Evolutionary conservation across 2,329 filamentous ascomycete genomes (phyloP), one percentile per base, ranked within the genome.

Genomic region (Alternaria viburni): DNA sequence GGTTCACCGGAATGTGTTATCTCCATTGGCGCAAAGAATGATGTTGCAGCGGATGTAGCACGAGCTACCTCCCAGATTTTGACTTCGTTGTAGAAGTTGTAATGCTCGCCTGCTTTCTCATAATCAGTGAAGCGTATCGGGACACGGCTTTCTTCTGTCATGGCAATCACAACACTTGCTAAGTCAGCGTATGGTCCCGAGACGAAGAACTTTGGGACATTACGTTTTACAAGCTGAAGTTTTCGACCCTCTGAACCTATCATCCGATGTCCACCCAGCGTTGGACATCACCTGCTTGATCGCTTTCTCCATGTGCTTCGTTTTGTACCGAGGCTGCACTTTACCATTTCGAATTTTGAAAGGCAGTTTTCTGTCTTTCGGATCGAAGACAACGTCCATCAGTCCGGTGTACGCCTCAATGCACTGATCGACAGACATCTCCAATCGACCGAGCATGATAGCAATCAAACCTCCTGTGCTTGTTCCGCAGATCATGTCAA

Each of bases 1-100:
- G 64, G 61, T 1, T 77, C 79, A 12, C 52, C 52, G 19, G 43
- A 26, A 15, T 36, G 85, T 74, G 4, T 66, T 46, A 49, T 85
- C 11, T 59, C 45, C 55, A 62, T 62, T 78, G 0, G 80, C 9
- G 70, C 67, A 45, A 77, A 77, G 61, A 75, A 76, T 5, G 69
- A 72, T n/a, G 62, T 64, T 11, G 55, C 23, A 57, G 44, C 43
- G 3, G 19, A 45, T 12, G 43, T 45, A 21, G 43, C 43, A 21
- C 43, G 43, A 45, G 43, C 43, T 45, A 45, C 43, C 10, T 45
- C 43, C 19, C 43, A 45, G 17, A 76, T 76, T 11, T 46, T 57
- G 54, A 59, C 86, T 51, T 66, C 54, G 19, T 64, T 57, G 36
- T 64, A 64, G 10, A 64, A 64, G 50, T 54, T 57, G 5, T 54